Evolutionary conservation across 2,329 filamentous ascomycete genomes (phyloP).

Genomic region (Ceratocystis ficicola): DNA sequence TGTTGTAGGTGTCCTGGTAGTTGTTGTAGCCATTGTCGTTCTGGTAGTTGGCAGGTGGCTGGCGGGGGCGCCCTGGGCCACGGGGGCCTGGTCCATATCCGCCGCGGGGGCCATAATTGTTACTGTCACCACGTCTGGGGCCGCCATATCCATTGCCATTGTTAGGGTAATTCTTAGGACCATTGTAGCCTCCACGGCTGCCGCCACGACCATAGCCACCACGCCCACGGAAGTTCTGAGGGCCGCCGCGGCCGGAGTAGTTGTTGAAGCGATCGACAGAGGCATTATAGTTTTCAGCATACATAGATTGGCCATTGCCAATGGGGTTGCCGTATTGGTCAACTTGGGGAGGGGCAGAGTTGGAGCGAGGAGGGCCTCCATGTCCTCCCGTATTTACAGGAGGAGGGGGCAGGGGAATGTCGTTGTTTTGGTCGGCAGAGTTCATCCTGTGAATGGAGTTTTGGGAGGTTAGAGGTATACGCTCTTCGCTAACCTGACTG

Average conservation of each 20-base stretch:
- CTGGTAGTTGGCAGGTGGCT: slow-evolving; percentile 36
- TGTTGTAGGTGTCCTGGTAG: slow-evolving; percentile 30
- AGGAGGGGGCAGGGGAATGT: slow-evolving; percentile 9
- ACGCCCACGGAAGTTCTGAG: slow-evolving; percentile 36
- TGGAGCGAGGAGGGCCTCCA: slow-evolving; percentile 30
- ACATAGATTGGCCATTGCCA: slow-evolving; percentile 21
- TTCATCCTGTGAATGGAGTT: slow-evolving; percentile 48
- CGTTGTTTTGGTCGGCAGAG: slow-evolving; percentile 12
- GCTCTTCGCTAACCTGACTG: slow-evolving; percentile 53
- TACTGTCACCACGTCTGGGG: slow-evolving; percentile 31
- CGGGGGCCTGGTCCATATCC: slow-evolving; percentile 35
- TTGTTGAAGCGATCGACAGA: slow-evolving; percentile 39
- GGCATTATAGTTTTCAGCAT: slow-evolving; percentile 25
- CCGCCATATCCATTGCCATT: slow-evolving; percentile 34
- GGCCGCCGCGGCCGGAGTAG: slow-evolving; percentile 40
- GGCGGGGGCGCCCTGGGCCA: slow-evolving; percentile 27
- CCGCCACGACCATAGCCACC: slow-evolving; percentile 38
- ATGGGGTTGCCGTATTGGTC: slow-evolving; percentile 56
- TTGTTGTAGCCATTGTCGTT: slow-evolving; percentile 23
- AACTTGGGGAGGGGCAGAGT: slow-evolving; percentile 31
- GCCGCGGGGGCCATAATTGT: slow-evolving; percentile 32
- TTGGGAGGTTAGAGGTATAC: slow-evolving; percentile 54
- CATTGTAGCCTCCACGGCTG: slow-evolving; percentile 40
- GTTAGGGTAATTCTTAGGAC: slow-evolving; percentile 23
- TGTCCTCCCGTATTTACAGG: slow-evolving; percentile 29